Evolutionary conservation across 805 yeast species (phyloP).

Genomic region (Komagataella pseudopastoris): DNA sequence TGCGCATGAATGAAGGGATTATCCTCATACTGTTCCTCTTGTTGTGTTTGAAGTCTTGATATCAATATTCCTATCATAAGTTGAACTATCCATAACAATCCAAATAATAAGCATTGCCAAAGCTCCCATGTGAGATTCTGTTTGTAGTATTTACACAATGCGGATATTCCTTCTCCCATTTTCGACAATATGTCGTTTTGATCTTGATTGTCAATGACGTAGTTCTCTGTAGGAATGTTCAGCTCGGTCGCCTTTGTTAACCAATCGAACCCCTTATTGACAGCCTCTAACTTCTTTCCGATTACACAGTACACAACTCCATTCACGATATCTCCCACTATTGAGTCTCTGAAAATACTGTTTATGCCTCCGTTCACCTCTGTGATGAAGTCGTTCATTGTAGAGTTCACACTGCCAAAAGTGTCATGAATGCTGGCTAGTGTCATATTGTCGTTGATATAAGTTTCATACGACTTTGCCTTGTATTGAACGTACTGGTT

Average conservation of each 20-base stretch:
- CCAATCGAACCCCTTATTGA: background rate
- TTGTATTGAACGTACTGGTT: background rate
- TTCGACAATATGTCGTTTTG: background rate
- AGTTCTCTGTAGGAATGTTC: background rate
- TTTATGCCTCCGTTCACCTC: background rate
- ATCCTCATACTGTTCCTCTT: background rate
- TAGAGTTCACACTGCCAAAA: background rate
- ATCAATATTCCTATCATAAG: background rate
- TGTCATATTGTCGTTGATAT: background rate
- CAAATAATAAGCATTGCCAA: background rate
- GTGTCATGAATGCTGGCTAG: background rate
- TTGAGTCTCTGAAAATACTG: background rate
- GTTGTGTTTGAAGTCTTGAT: background rate
- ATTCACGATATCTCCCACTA: background rate
- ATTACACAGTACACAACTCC: background rate
- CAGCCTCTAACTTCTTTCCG: background rate
- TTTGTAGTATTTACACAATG: background rate
- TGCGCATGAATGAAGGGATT: background rate
- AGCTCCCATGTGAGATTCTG: background rate
- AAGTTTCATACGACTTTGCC: background rate
- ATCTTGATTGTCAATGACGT: background rate
- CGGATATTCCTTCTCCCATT: background rate
- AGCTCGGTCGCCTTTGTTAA: background rate
- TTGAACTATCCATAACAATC: background rate
- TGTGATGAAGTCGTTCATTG: background rate